Percentiles rank a stretch among this genome's conserved stretches.
phyloP scores from a whole-genome alignment of 805 yeast genomes.

The Metschnikowia colocasiae region DNA sequence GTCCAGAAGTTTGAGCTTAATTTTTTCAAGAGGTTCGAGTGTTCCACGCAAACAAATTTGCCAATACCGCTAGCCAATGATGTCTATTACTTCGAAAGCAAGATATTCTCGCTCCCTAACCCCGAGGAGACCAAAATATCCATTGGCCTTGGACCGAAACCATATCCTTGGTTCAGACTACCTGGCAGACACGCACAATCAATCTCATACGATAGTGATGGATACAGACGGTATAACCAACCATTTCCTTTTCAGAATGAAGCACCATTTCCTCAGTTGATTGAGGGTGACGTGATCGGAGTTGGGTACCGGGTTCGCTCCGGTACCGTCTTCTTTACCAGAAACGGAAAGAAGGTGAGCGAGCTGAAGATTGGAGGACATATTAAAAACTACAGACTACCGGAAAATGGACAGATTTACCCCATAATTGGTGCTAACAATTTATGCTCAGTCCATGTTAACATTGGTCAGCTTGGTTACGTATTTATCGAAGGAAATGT shows the following conservation, averaged over 20 bases:
- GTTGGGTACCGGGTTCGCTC: constrained; percentile 80
- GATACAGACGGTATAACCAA: constrained; percentile 73
- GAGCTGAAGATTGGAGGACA: constrained; percentile 84
- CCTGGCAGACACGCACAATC: constrained; percentile 91
- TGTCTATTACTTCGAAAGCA: constrained; percentile 85
- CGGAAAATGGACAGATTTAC: constrained; percentile 48
- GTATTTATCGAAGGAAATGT: constrained; percentile 91
- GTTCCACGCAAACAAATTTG: constrained; percentile 72
- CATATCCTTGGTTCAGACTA: constrained; percentile 88
- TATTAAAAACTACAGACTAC: constrained; percentile 61
- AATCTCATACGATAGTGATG: constrained; percentile 82
- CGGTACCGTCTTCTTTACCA: constrained; percentile 87
- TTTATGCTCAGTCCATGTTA: constrained; percentile 79
- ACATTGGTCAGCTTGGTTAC: constrained; percentile 84
- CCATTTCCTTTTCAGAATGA: constrained; percentile 55
- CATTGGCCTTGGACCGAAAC: constrained; percentile 78
- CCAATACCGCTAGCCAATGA: constrained; percentile 83
- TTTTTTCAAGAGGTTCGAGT: constrained; percentile 55
- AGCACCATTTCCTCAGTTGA: constrained; percentile 53
- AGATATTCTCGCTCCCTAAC: constrained; percentile 66
- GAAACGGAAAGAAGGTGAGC: constrained; percentile 85
- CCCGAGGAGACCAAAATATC: constrained; percentile 57
- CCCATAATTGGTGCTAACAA: constrained; percentile 90
- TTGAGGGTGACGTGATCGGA: constrained; percentile 90
- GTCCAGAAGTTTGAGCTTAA: constrained; percentile 61